These are phyloP conservation scores for Phytophthora idaei DNA, from an alignment of 352 stramenopile genomes.

Conservation along the genomic window DNA sequence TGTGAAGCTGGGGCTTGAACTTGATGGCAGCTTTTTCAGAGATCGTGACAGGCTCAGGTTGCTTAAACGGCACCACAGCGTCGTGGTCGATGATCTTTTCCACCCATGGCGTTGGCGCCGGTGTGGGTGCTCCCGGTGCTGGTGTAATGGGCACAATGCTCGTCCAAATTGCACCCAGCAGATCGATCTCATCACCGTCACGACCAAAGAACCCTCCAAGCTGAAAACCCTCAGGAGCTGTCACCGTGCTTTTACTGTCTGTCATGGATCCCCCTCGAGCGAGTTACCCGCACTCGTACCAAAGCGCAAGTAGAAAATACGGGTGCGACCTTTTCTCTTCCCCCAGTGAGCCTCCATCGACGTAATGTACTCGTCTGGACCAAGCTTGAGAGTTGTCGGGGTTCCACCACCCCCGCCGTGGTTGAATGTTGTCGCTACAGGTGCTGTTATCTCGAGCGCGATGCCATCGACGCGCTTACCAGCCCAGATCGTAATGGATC, in stretches of 20 bases:
- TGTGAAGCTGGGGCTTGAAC: constrained; percentile 15
- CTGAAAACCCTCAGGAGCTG: background rate
- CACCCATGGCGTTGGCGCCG: constrained; percentile 9
- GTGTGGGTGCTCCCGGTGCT: constrained; percentile 4
- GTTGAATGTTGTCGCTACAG: background rate
- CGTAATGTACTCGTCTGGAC: constrained; percentile 1
- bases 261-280: background rate
- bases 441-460: background rate
- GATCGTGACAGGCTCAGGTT: constrained; percentile 11
- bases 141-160: constrained; percentile 5
- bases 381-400: background rate
- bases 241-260: background rate
- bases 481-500: constrained; percentile 21
- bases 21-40: constrained; percentile 6
- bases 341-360: constrained; percentile 2
- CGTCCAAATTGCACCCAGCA: constrained; percentile 1
- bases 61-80: constrained; percentile 5
- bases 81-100: constrained; percentile 12
- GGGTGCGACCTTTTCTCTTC: background rate
- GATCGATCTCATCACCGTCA: background rate
- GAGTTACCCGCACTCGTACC: background rate
- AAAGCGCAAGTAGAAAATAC: constrained; percentile 1
- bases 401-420: background rate
- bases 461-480: constrained; percentile 14
- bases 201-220: constrained; percentile 4